Percentiles rank a stretch among this genome's conserved stretches.
These are phyloP conservation scores for Citrullus colocynthis DNA, from an alignment of 306 rosid species.

Conservation along the genomic window DNA sequence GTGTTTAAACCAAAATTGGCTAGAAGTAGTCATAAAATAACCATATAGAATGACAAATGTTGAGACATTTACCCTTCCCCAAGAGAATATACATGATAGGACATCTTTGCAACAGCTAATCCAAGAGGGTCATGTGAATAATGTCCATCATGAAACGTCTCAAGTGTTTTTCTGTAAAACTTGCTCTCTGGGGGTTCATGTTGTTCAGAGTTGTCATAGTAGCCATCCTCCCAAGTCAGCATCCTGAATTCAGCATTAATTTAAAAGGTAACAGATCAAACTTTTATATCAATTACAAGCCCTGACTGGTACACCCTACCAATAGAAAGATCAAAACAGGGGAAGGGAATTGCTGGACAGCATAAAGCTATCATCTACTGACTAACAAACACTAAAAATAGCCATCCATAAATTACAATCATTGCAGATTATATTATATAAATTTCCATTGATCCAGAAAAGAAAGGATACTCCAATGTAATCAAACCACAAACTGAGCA, in stretches of 20 bases:
- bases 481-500: neutral
- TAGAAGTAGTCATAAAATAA: neutral
- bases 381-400: neutral
- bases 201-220: conserved; percentile 51
- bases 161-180: conserved; percentile 33
- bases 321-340: neutral
- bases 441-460: neutral
- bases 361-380: neutral
- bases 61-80: conserved; percentile 82
- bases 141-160: conserved; percentile 33
- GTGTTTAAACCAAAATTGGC: neutral
- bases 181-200: conserved; percentile 29
- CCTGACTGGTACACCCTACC: neutral
- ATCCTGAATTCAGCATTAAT: conserved; percentile 47
- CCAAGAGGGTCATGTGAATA: conserved; percentile 58
- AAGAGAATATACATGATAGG: conserved; percentile 69
- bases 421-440: neutral
- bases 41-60: neutral
- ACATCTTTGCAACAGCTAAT: conserved; percentile 83
- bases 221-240: conserved; percentile 89
- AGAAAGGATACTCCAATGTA: neutral
- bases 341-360: neutral
- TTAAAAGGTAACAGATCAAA: neutral
- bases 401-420: neutral
- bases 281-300: neutral